Conservation (phyloP, 2,329 filamentous ascomycete genomes). For the Mariannaea elegans region DNA sequence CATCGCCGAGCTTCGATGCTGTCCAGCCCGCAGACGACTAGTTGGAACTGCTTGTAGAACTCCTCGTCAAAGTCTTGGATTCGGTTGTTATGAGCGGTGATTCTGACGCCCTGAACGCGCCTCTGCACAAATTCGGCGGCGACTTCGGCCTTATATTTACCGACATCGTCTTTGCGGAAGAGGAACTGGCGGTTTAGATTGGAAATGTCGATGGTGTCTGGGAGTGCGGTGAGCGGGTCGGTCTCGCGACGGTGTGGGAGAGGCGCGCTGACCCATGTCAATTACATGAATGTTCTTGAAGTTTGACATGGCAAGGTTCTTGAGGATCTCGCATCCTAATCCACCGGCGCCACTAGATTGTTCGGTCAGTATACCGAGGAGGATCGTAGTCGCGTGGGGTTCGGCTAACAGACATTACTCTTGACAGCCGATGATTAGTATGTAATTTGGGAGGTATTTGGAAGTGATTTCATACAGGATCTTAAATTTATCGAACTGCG, state of each 20-base stretch:
- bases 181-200: slow-evolving; percentile 98
- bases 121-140: slow-evolving; percentile 91
- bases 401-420: slow-evolving; percentile 58
- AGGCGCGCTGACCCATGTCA: slow-evolving; percentile 80
- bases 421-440: slow-evolving; percentile 41
- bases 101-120: slow-evolving; percentile 88
- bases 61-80: slow-evolving; percentile 97
- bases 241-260: background rate
- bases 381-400: slow-evolving; percentile 17
- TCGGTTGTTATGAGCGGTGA: slow-evolving; percentile 91
- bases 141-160: slow-evolving; percentile 91
- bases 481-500: slow-evolving; percentile 74
- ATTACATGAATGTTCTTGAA: slow-evolving; percentile 99
- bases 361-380: slow-evolving; percentile 26
- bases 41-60: slow-evolving; percentile 97
- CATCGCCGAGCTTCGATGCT: slow-evolving; percentile 97
- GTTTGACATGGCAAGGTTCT: slow-evolving; percentile 92
- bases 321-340: slow-evolving; percentile 94
- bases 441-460: background rate
- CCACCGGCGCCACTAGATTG: slow-evolving; percentile 83
- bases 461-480: slow-evolving; percentile 67
- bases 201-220: slow-evolving; percentile 97
- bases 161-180: slow-evolving; percentile 90
- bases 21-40: slow-evolving; percentile 93
- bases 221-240: slow-evolving; percentile 21